phyloP scores from a whole-genome alignment of 116 monocot species.

The Papilionanthe hybrid region DNA sequence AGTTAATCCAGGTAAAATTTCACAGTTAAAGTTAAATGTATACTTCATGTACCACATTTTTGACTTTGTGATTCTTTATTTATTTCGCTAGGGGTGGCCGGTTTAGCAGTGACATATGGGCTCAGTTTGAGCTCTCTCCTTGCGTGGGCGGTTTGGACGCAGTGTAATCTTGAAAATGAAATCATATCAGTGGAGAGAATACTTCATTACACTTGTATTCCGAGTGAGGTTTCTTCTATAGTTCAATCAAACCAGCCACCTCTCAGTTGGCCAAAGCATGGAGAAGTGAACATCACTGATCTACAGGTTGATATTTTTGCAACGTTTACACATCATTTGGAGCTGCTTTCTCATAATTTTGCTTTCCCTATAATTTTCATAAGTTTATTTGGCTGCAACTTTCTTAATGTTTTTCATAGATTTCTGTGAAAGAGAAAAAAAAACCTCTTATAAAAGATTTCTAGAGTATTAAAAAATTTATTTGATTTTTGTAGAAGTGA shows the following conservation, averaged over 20 bases:
- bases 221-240: constrained; percentile 33
- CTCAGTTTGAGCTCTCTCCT: constrained; percentile 38
- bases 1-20: constrained; percentile 23
- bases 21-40: neutral
- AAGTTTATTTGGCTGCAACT: too few relatives aligned
- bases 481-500: too few relatives aligned
- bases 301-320: constrained; percentile 23
- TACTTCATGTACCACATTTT: neutral
- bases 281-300: constrained; percentile 28
- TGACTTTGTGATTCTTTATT: neutral
- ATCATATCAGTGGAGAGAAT: constrained; percentile 70
- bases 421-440: too few relatives aligned
- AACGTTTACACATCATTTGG: neutral
- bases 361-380: too few relatives aligned
- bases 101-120: constrained; percentile 62
- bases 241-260: constrained; percentile 21
- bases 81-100: constrained; percentile 37
- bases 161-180: constrained; percentile 50
- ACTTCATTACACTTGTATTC: constrained; percentile 47
- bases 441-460: too few relatives aligned
- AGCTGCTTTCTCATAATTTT: too few relatives aligned
- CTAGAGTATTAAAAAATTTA: too few relatives aligned
- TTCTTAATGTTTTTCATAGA: too few relatives aligned
- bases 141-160: constrained; percentile 31
- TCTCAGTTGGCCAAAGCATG: constrained; percentile 38